Percentiles rank a stretch among this genome's conserved stretches.
Evolutionary conservation across 208 protist species (phyloP).

Genomic region (Willaertia magna): DNA sequence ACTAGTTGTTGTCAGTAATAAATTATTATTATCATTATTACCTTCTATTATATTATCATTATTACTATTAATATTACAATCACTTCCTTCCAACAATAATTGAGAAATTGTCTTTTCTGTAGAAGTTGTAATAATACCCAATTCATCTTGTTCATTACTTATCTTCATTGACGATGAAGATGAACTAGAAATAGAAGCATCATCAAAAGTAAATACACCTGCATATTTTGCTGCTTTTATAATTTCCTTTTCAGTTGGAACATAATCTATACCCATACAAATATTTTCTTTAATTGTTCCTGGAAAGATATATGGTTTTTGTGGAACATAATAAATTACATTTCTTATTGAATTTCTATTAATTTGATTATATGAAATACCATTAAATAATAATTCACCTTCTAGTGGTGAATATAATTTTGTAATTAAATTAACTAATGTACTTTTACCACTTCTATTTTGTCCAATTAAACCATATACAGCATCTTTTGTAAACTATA

Average conservation of each 20-base stretch:
- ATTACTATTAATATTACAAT: too few relatives aligned
- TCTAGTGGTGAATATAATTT: background rate
- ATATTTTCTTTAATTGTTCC: conserved; percentile 13
- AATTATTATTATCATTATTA: background rate
- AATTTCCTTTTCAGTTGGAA: conserved; percentile 3
- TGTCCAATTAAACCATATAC: conserved; percentile 16
- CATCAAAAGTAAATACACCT: conserved; percentile 6
- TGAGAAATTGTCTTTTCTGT: background rate
- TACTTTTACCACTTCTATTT: conserved; percentile 13
- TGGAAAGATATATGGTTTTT: conserved; percentile 11
- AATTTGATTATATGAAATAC: background rate
- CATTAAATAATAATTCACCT: background rate
- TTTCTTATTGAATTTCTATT: conserved; percentile 6
- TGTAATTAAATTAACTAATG: conserved; percentile 1
- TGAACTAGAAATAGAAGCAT: background rate
- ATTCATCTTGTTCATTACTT: too few relatives aligned
- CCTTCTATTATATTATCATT: too few relatives aligned
- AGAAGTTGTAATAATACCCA: background rate
- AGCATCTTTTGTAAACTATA: background rate
- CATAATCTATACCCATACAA: background rate
- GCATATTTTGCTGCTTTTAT: conserved; percentile 4
- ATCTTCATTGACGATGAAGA: too few relatives aligned
- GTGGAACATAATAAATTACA: conserved; percentile 4
- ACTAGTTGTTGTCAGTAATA: background rate
- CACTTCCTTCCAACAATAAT: background rate